Conservation (phyloP, 768 basidiomycete genomes). For the Tubosaeta sp. region DNA sequence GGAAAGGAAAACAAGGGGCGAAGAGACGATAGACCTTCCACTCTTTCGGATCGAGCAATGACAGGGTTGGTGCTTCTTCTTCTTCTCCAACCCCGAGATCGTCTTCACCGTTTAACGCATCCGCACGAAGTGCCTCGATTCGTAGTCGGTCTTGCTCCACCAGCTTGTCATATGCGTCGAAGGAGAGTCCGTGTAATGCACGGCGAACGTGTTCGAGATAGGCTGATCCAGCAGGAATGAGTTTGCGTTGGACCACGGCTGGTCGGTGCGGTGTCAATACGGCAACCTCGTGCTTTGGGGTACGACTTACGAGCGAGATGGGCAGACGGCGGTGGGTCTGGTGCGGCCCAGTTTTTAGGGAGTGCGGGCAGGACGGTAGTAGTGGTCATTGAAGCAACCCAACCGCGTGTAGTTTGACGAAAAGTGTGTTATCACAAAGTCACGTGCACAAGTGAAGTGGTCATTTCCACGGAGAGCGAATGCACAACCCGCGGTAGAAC, state of each 20-base stretch:
- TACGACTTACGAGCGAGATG: constrained; percentile 26
- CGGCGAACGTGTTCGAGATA: constrained; percentile 82
- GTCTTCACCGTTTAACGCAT: constrained; percentile 55
- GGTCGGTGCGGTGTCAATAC: not conserved
- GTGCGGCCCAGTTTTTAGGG: constrained; percentile 18
- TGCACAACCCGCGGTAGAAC: constrained; percentile 4
- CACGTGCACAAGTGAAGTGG: constrained; percentile 9
- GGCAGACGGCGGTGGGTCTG: constrained; percentile 9
- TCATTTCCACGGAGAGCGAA: constrained; percentile 14
- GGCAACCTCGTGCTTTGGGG: not conserved
- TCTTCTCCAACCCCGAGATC: constrained; percentile 94
- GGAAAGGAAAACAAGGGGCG: not conserved
- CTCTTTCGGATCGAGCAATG: constrained; percentile 88
- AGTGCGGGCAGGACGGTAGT: constrained; percentile 26
- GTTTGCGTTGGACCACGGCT: constrained; percentile 38
- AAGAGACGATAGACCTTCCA: constrained; percentile 71
- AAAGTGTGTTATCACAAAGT: constrained; percentile 7
- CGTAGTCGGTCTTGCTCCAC: constrained; percentile 51
- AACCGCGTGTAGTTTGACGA: too few relatives aligned
- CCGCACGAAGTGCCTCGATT: constrained; percentile 44
- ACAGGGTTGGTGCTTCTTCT: constrained; percentile 65
- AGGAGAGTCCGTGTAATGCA: constrained; percentile 69
- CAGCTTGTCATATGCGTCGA: constrained; percentile 77
- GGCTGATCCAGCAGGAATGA: constrained; percentile 85
- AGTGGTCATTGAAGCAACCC: constrained; percentile 17